phyloP scores from a whole-genome alignment of 2,329 filamentous ascomycete species.

The Decorospora gaudefroyi region DNA sequence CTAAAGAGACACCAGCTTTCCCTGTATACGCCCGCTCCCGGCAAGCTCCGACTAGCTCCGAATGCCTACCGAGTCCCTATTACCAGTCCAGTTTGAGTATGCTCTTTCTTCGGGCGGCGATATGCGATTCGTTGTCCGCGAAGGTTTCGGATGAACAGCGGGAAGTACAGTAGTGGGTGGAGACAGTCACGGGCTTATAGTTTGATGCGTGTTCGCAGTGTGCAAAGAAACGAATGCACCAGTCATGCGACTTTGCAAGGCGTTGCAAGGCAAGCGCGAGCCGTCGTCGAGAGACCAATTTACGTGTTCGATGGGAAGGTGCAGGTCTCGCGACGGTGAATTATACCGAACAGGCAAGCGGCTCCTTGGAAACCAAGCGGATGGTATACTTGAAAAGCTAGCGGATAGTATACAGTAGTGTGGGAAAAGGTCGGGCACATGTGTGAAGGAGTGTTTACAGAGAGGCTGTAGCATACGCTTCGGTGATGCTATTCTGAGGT shows the following conservation, averaged over 20 bases:
- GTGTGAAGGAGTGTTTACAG: neutral
- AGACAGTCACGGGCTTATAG: too few relatives aligned
- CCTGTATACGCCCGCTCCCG: too few relatives aligned
- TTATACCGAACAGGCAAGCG: slow-evolving; percentile 7
- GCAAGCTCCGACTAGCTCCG: slow-evolving; percentile 16
- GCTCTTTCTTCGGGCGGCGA: neutral
- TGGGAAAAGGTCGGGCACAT: neutral
- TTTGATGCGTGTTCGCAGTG: too few relatives aligned
- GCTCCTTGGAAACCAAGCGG: slow-evolving; percentile 1
- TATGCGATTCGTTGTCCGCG: neutral
- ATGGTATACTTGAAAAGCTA: neutral
- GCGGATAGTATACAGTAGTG: neutral
- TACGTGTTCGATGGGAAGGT: slow-evolving; percentile 8
- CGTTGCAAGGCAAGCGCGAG: slow-evolving; percentile 2
- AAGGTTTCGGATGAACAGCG: slow-evolving; percentile 1
- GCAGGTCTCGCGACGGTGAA: neutral
- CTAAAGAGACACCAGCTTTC: slow-evolving; percentile 29
- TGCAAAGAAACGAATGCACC: too few relatives aligned
- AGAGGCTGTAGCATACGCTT: slow-evolving; percentile 5
- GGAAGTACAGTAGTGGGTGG: neutral
- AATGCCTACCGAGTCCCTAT: slow-evolving; percentile 15
- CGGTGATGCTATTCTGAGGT: slow-evolving; percentile 9
- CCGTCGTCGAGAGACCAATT: slow-evolving; percentile 4
- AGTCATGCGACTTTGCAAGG: neutral
- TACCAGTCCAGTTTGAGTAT: slow-evolving; percentile 1